These are phyloP conservation scores for Alnus rubra DNA, from an alignment of 306 rosid species.

Conservation along the genomic window DNA sequence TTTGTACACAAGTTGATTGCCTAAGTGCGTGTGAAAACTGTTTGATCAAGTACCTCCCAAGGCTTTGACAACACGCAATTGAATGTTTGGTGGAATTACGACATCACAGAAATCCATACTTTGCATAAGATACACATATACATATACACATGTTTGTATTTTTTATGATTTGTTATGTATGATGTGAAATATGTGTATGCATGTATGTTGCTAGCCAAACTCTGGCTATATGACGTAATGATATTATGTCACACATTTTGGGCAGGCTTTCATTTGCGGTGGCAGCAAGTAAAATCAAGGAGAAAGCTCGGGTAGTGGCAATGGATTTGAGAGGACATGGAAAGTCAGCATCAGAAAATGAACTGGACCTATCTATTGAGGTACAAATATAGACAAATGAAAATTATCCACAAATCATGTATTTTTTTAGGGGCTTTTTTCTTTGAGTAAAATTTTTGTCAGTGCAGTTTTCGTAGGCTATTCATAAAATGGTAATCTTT, in stretches of 20 bases:
- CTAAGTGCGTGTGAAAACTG: not conserved
- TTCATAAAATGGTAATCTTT: slow-evolving; percentile 16
- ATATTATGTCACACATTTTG: slow-evolving; percentile 4
- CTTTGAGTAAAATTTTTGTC: slow-evolving; percentile 4
- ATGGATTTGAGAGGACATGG: slow-evolving; percentile 99
- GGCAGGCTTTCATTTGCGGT: slow-evolving; percentile 89
- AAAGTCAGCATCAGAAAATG: slow-evolving; percentile 73
- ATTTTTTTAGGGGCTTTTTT: not conserved
- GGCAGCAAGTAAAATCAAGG: slow-evolving; percentile 70
- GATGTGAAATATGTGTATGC: too few relatives aligned
- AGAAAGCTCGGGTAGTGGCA: slow-evolving; percentile 80
- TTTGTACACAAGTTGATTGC: not conserved
- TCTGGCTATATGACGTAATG: not conserved
- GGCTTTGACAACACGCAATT: too few relatives aligned
- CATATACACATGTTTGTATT: too few relatives aligned
- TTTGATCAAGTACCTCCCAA: not conserved
- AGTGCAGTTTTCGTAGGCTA: slow-evolving; percentile 19
- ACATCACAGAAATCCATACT: too few relatives aligned
- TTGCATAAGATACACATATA: too few relatives aligned
- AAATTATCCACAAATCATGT: not conserved
- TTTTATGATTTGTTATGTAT: too few relatives aligned
- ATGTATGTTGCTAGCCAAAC: not conserved
- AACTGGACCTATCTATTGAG: slow-evolving; percentile 80
- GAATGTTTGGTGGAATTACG: too few relatives aligned
- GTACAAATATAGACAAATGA: slow-evolving; percentile 37